Evolutionary conservation across 2,329 filamentous ascomycete species (phyloP).

Genomic region (Fusarium sp.): DNA sequence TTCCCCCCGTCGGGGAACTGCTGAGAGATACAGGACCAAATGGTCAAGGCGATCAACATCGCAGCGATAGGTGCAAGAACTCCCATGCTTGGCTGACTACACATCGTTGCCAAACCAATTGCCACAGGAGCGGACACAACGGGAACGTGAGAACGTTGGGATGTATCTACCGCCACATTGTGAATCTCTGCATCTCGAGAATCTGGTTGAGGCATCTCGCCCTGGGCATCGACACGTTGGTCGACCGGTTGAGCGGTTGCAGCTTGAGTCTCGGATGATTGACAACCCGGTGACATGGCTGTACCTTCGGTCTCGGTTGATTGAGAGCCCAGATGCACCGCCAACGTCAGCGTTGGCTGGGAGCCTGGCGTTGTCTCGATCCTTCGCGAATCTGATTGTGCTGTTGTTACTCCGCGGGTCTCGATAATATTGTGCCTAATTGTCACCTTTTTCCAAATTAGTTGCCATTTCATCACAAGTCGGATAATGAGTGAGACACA

Average conservation of each 20-base stretch:
- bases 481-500: conserved; percentile 3
- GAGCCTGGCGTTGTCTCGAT: conserved; percentile 6
- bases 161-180: conserved; percentile 26
- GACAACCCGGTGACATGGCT: neutral
- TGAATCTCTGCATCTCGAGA: conserved; percentile 27
- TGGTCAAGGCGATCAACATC: conserved; percentile 18
- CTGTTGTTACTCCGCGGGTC: conserved; percentile 8
- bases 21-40: conserved; percentile 24
- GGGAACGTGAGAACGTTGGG: conserved; percentile 12
- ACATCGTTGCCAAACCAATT: conserved; percentile 8
- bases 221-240: conserved; percentile 13
- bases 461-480: conserved; percentile 12
- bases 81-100: conserved; percentile 4
- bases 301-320: neutral
- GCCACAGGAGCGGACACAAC: conserved; percentile 4
- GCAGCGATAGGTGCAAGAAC: conserved; percentile 15
- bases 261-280: conserved; percentile 1
- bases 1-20: neutral
- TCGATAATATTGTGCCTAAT: conserved; percentile 19
- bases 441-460: conserved; percentile 46
- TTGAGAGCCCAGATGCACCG: neutral
- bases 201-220: conserved; percentile 5
- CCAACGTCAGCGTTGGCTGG: neutral
- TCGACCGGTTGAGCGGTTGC: neutral
- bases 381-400: conserved; percentile 7